Percentiles rank a stretch among this genome's conserved stretches.
These are phyloP conservation scores for Erigeron canadensis DNA, from an alignment of 129 eudicot genomes.

Conservation along the genomic window DNA sequence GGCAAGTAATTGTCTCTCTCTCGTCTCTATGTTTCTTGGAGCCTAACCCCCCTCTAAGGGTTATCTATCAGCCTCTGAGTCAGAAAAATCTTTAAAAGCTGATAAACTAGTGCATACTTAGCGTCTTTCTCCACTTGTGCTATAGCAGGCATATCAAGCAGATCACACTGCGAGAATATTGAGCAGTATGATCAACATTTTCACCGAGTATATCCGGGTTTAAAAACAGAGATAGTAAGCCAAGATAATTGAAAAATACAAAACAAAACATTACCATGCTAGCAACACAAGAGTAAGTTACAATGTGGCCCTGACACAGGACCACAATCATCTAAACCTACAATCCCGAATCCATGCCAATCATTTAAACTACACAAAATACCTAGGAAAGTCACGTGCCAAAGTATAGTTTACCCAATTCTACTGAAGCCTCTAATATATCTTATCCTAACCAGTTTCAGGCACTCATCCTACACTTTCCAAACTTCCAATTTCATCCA, in stretches of 20 bases:
- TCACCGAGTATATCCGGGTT: background rate
- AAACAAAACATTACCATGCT: background rate
- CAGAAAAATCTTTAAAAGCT: constrained; percentile 67
- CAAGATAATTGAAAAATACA: background rate
- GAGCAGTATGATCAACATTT: constrained; percentile 1
- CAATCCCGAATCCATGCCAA: background rate
- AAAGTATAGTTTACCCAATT: too few relatives aligned
- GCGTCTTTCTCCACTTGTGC: constrained; percentile 85
- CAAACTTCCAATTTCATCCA: background rate
- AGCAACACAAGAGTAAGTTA: background rate
- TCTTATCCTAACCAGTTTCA: background rate
- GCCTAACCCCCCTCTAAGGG: too few relatives aligned
- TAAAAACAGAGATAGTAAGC: background rate
- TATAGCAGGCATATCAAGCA: constrained; percentile 82
- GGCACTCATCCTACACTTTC: background rate
- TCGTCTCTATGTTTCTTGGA: too few relatives aligned
- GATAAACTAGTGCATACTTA: constrained; percentile 55
- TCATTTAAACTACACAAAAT: too few relatives aligned
- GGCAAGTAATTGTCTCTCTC: too few relatives aligned
- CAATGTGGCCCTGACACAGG: background rate
- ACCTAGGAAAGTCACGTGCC: background rate
- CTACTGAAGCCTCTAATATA: background rate
- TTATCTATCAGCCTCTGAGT: too few relatives aligned
- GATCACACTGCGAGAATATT: constrained; percentile 57
- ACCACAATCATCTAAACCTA: background rate